A percentile compares a stretch with the other conserved stretches of the same genome.
Evolutionary conservation across 2,329 filamentous ascomycete species (phyloP).

Genomic region (Chaetomium sp.): DNA sequence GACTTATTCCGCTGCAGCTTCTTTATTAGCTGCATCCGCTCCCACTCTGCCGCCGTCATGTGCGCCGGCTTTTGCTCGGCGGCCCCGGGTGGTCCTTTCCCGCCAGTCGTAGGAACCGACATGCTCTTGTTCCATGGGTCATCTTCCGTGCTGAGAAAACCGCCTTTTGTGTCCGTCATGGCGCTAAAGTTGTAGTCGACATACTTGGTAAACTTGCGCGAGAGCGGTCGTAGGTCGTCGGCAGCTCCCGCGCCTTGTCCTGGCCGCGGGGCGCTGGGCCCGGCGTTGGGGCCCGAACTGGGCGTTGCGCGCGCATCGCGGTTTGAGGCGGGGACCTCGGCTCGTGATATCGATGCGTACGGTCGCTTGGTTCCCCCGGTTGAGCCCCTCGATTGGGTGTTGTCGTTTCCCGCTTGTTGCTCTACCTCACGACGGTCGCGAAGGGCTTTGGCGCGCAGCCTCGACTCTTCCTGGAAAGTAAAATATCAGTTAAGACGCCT

Average conservation of each 20-base stretch:
- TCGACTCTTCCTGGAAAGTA: conserved; percentile 65
- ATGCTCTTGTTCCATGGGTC: conserved; percentile 83
- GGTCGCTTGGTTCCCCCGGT: conserved; percentile 61
- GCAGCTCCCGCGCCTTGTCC: conserved; percentile 6
- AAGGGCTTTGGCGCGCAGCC: conserved; percentile 81
- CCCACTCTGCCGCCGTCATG: conserved; percentile 91
- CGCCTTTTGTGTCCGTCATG: conserved; percentile 97
- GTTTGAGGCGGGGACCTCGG: conserved; percentile 48
- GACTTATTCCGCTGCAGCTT: conserved; percentile 66
- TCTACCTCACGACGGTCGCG: conserved; percentile 67
- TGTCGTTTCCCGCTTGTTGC: conserved; percentile 43
- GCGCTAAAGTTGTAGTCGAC: conserved; percentile 97
- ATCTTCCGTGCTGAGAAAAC: conserved; percentile 84
- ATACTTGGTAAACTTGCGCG: conserved; percentile 80
- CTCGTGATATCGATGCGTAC: conserved; percentile 55
- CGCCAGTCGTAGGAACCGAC: conserved; percentile 33
- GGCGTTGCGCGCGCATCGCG: conserved; percentile 58
- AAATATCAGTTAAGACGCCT: not conserved
- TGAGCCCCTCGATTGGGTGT: conserved; percentile 48
- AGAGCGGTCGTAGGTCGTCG: conserved; percentile 59
- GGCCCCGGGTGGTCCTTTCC: conserved; percentile 27
- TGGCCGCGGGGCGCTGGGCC: conserved; percentile 7
- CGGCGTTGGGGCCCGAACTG: conserved; percentile 28
- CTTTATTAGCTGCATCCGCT: conserved; percentile 68
- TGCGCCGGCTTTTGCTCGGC: conserved; percentile 66